Evolutionary conservation across 2,329 filamentous ascomycete species (phyloP).

Genomic region (Fusarium sp.): DNA sequence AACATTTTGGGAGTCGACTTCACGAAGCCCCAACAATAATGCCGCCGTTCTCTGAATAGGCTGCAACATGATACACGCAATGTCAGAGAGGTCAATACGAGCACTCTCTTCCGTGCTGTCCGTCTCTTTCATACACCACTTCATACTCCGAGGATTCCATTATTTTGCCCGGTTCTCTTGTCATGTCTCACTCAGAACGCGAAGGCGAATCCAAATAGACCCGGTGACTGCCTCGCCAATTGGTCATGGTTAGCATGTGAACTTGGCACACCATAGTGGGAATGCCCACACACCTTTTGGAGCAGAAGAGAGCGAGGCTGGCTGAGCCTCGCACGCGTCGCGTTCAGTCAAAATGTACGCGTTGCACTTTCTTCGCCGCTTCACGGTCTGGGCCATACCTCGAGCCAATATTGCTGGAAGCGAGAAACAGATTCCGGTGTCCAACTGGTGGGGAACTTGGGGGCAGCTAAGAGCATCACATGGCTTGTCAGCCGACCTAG

Average conservation of each 20-base stretch:
- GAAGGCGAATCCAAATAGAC: slow-evolving; percentile 24
- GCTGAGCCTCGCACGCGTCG: slow-evolving; percentile 39
- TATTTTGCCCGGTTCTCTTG: slow-evolving; percentile 24
- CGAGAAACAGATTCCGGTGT: slow-evolving; percentile 23
- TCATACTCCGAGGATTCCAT: slow-evolving; percentile 18
- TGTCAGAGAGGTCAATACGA: slow-evolving; percentile 20
- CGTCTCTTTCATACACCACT: slow-evolving; percentile 34
- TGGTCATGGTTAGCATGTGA: slow-evolving; percentile 30
- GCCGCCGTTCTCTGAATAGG: slow-evolving; percentile 6
- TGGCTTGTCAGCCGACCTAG: slow-evolving; percentile 42
- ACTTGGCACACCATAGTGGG: slow-evolving; percentile 22
- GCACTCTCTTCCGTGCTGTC: slow-evolving; percentile 7
- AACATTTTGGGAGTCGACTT: slow-evolving; percentile 45
- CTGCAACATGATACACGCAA: slow-evolving; percentile 25
- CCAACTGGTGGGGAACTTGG: slow-evolving; percentile 6
- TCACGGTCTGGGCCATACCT: background rate
- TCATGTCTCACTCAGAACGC: slow-evolving; percentile 31
- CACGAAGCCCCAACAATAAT: slow-evolving; percentile 35
- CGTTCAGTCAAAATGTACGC: slow-evolving; percentile 23
- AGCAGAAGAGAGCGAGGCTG: slow-evolving; percentile 19
- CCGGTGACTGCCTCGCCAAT: slow-evolving; percentile 33
- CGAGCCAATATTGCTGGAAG: background rate
- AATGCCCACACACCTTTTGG: slow-evolving; percentile 25
- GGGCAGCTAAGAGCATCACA: slow-evolving; percentile 35
- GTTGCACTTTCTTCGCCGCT: slow-evolving; percentile 10